A percentile compares a stretch with the other conserved stretches of the same genome.
phyloP scores from a whole-genome alignment of 805 yeast genomes.

The Lipomyces kockii region DNA sequence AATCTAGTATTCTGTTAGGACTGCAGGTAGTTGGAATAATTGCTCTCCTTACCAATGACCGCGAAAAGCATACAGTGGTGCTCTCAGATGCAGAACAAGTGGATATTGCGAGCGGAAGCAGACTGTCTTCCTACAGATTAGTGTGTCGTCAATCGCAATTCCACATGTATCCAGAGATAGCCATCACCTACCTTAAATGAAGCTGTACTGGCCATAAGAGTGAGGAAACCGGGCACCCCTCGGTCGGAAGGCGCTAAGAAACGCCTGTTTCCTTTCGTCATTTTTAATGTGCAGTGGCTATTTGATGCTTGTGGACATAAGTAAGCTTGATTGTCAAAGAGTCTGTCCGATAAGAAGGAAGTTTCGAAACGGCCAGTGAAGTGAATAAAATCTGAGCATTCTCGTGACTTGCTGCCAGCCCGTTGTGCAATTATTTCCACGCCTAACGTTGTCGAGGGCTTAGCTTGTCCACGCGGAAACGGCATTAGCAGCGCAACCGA shows the following conservation, averaged over 20 bases:
- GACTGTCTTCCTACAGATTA: neutral
- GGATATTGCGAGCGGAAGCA: slow-evolving; percentile 1
- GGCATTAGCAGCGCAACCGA: too few relatives aligned
- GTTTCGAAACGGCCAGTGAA: neutral
- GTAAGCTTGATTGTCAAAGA: neutral
- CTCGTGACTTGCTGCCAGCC: neutral
- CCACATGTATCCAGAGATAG: neutral
- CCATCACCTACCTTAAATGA: neutral
- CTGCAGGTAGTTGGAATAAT: neutral
- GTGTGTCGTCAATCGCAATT: neutral
- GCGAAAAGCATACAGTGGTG: neutral
- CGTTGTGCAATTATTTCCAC: neutral
- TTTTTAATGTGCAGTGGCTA: neutral
- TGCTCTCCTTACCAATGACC: neutral
- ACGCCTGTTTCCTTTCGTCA: neutral
- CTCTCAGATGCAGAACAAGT: neutral
- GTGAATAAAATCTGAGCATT: neutral
- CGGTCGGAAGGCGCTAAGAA: neutral
- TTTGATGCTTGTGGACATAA: neutral
- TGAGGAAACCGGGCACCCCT: neutral
- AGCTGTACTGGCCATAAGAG: neutral
- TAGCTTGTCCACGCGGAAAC: too few relatives aligned
- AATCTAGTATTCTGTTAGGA: neutral
- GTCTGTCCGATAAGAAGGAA: neutral
- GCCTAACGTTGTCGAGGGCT: too few relatives aligned